Conservation (phyloP, 495 filamentous ascomycete genomes). For the Glutinoglossum americanum region DNA sequence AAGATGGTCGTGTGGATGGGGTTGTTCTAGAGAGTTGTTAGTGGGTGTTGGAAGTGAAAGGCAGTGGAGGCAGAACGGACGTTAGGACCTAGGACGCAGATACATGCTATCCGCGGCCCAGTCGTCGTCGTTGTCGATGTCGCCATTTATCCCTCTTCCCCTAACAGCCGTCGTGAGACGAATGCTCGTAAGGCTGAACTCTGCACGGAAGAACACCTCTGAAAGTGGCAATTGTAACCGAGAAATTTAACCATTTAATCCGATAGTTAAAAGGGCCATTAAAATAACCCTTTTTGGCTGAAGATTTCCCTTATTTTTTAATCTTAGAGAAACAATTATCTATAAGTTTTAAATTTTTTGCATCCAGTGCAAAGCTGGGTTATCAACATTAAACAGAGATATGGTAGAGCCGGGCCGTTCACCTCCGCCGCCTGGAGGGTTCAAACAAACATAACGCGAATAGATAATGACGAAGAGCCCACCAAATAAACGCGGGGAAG, state of each 20-base stretch:
- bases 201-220: too few species aligned
- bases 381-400: neutral
- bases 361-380: neutral
- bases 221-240: too few species aligned
- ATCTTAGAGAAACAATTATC: too few species aligned
- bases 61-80: constrained; percentile 27
- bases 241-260: too few species aligned
- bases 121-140: too few species aligned
- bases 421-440: neutral
- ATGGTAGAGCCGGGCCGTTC: too few species aligned
- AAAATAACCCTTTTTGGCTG: too few species aligned
- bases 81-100: constrained; percentile 82
- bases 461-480: neutral
- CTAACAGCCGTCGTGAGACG: too few species aligned
- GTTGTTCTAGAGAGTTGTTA: constrained; percentile 77
- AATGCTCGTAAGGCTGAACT: too few species aligned
- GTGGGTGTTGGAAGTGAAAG: neutral
- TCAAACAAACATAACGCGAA: neutral
- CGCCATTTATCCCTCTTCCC: too few species aligned
- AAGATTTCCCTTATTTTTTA: too few species aligned
- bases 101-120: constrained; percentile 75
- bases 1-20: constrained; percentile 86
- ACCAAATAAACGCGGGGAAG: neutral
- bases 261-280: neutral
- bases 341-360: too few species aligned